Percentiles rank a stretch among this genome's conserved stretches.
Conservation (phyloP, 768 basidiomycete genomes). For the Termitomyces heimii region DNA sequence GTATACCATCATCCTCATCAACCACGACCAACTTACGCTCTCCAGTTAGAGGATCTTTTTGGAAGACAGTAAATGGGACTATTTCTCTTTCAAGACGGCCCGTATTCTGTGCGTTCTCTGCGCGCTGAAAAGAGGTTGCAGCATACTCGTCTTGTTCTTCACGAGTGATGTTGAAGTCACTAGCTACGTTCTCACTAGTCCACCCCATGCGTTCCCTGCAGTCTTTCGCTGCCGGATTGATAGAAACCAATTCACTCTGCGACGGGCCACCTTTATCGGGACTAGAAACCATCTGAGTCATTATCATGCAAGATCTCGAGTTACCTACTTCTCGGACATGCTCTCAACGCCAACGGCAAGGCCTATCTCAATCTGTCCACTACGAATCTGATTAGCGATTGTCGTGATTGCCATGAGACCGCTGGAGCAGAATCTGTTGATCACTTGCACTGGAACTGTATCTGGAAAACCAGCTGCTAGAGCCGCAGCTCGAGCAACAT, state of each 20-base stretch:
- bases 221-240: slow-evolving; percentile 51
- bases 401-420: slow-evolving; percentile 81
- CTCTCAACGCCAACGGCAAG: slow-evolving; percentile 81
- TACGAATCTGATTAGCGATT: slow-evolving; percentile 70
- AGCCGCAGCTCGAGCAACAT: slow-evolving; percentile 68
- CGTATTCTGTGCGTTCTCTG: slow-evolving; percentile 64
- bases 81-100: slow-evolving; percentile 69
- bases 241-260: slow-evolving; percentile 57
- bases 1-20: slow-evolving; percentile 71
- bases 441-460: slow-evolving; percentile 62
- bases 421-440: slow-evolving; percentile 81
- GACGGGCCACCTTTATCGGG: slow-evolving; percentile 57
- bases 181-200: slow-evolving; percentile 84
- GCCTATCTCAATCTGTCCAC: slow-evolving; percentile 77
- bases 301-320: not conserved
- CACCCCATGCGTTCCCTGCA: slow-evolving; percentile 78
- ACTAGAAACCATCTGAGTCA: slow-evolving; percentile 26
- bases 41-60: slow-evolving; percentile 51
- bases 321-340: slow-evolving; percentile 69
- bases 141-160: slow-evolving; percentile 75
- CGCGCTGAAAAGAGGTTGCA: slow-evolving; percentile 71
- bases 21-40: slow-evolving; percentile 47
- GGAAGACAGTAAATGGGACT: slow-evolving; percentile 66
- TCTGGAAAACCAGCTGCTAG: slow-evolving; percentile 80
- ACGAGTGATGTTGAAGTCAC: slow-evolving; percentile 64